Percentiles rank a stretch among this genome's conserved stretches.
Evolutionary conservation across 2,329 filamentous ascomycete species (phyloP).

Genomic region (Colletotrichum gloeosporioides): DNA sequence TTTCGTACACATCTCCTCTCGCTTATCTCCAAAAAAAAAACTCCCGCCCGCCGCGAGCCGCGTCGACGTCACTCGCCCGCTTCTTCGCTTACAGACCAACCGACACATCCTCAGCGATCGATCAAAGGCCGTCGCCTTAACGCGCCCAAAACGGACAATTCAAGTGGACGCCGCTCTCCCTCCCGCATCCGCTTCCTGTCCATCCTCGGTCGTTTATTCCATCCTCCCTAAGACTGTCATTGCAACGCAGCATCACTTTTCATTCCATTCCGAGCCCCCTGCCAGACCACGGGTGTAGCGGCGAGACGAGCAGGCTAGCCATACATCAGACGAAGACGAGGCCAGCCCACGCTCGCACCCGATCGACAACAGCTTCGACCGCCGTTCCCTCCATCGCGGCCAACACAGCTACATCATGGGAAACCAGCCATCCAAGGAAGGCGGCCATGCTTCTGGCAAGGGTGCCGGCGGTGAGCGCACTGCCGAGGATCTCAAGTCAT

Average conservation of each 20-base stretch:
- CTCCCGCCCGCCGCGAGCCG: slow-evolving; percentile 13
- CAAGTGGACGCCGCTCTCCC: slow-evolving; percentile 50
- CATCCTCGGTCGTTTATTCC: slow-evolving; percentile 54
- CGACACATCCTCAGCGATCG: slow-evolving; percentile 18
- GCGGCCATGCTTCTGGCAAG: slow-evolving; percentile 55
- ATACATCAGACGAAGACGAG: slow-evolving; percentile 27
- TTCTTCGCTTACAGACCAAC: slow-evolving; percentile 26
- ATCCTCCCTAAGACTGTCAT: slow-evolving; percentile 52
- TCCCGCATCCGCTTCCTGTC: slow-evolving; percentile 51
- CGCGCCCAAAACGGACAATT: slow-evolving; percentile 54
- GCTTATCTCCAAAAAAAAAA: neutral
- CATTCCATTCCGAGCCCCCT: neutral
- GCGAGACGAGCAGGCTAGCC: slow-evolving; percentile 26
- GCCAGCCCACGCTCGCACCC: slow-evolving; percentile 9
- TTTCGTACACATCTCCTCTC: neutral
- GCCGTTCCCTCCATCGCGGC: neutral
- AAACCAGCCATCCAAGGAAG: slow-evolving; percentile 73
- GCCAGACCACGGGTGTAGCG: slow-evolving; percentile 14
- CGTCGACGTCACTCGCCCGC: slow-evolving; percentile 17
- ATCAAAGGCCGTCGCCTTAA: slow-evolving; percentile 33
- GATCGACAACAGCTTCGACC: slow-evolving; percentile 10
- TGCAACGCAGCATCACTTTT: slow-evolving; percentile 1
- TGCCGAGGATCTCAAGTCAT: slow-evolving; percentile 74
- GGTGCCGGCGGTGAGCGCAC: slow-evolving; percentile 43
- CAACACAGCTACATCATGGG: slow-evolving; percentile 61